These are phyloP conservation scores for Claviceps quebecensis DNA, from an alignment of 2,329 filamentous ascomycete species.

Conservation along the genomic window DNA sequence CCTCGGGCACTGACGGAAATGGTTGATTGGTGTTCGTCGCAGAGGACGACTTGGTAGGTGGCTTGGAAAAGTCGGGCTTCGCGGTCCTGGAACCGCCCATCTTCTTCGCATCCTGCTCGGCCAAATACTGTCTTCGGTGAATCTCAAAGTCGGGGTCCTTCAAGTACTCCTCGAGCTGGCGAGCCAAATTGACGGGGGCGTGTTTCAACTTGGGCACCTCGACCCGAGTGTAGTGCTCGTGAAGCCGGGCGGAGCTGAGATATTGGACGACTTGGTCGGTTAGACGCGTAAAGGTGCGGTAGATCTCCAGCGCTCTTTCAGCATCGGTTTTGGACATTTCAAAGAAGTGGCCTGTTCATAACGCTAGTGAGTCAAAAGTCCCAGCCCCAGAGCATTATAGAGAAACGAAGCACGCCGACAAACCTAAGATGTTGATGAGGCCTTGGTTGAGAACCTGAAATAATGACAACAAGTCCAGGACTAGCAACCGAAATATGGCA, in stretches of 20 bases:
- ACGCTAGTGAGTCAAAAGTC: constrained; percentile 7
- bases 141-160: constrained; percentile 91
- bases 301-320: constrained; percentile 80
- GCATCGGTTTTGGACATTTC: constrained; percentile 95
- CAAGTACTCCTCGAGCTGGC: constrained; percentile 85
- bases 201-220: constrained; percentile 97
- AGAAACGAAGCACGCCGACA: constrained; percentile 14
- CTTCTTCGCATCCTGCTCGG: constrained; percentile 64
- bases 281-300: constrained; percentile 80
- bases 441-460: constrained; percentile 96
- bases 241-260: constrained; percentile 72
- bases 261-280: constrained; percentile 90
- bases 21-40: constrained; percentile 24
- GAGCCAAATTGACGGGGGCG: constrained; percentile 79
- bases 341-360: constrained; percentile 71
- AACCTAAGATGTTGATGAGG: constrained; percentile 91
- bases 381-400: constrained; percentile 2
- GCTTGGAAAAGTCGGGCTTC: constrained; percentile 21
- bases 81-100: constrained; percentile 26
- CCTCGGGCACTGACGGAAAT: constrained; percentile 25
- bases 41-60: constrained; percentile 15
- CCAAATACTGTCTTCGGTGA: constrained; percentile 81
- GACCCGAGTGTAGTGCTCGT: constrained; percentile 80
- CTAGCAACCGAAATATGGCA: constrained; percentile 81
- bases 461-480: constrained; percentile 74